These are phyloP conservation scores for Vinca minor DNA, from an alignment of 257 asterid genomes.

Conservation along the genomic window DNA sequence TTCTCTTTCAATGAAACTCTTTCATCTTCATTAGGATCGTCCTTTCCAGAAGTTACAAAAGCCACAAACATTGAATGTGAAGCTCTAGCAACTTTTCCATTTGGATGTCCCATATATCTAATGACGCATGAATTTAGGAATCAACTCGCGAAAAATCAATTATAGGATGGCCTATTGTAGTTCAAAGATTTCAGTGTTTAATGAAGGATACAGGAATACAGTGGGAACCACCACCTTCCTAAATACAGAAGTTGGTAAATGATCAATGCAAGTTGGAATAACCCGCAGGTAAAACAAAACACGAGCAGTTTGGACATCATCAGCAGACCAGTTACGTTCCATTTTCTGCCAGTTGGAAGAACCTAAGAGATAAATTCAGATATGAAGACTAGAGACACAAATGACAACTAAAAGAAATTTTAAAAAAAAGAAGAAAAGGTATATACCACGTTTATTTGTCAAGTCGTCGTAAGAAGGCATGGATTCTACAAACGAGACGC, in stretches of 20 bases:
- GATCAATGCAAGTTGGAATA: slow-evolving; percentile 69
- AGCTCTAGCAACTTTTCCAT: slow-evolving; percentile 74
- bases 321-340: slow-evolving; percentile 56
- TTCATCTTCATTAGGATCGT: slow-evolving; percentile 46
- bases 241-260: slow-evolving; percentile 50
- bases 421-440: slow-evolving; percentile 13
- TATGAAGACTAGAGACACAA: slow-evolving; percentile 11
- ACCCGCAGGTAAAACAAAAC: slow-evolving; percentile 79
- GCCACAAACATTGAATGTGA: slow-evolving; percentile 80
- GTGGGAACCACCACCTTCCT: slow-evolving; percentile 70
- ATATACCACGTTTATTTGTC: slow-evolving; percentile 51
- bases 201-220: slow-evolving; percentile 84
- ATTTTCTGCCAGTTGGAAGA: slow-evolving; percentile 24
- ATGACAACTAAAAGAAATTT: too few relatives aligned
- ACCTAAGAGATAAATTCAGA: slow-evolving; percentile 33
- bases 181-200: slow-evolving; percentile 10
- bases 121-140: slow-evolving; percentile 32
- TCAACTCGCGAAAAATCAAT: slow-evolving; percentile 5
- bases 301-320: slow-evolving; percentile 93
- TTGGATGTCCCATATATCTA: slow-evolving; percentile 90
- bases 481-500: slow-evolving; percentile 65
- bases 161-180: slow-evolving; percentile 8
- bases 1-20: slow-evolving; percentile 75
- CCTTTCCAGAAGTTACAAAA: slow-evolving; percentile 74
- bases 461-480: slow-evolving; percentile 66